Conservation (phyloP, 352 stramenopile genomes). For the Phytophthora sp. region DNA sequence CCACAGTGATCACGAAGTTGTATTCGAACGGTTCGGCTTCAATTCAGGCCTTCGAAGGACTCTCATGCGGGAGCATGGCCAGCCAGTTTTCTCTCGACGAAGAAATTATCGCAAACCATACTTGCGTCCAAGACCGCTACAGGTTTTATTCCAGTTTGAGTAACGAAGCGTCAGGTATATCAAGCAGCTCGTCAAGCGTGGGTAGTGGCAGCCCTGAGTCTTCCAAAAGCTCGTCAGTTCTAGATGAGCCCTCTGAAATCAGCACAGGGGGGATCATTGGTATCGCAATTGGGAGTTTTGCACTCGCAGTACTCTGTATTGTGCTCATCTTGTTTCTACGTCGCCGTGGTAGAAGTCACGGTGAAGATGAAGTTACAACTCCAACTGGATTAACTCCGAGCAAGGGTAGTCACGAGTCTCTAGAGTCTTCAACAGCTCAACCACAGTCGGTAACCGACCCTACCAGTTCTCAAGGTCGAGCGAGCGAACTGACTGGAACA, state of each 20-base stretch:
- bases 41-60: slow-evolving; percentile 13
- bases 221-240: background rate
- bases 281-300: background rate
- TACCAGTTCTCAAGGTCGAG: slow-evolving; percentile 4
- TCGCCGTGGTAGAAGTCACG: background rate
- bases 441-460: background rate
- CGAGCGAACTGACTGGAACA: slow-evolving; percentile 7
- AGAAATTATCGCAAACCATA: slow-evolving; percentile 15
- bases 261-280: slow-evolving; percentile 4
- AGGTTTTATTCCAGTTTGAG: slow-evolving; percentile 15
- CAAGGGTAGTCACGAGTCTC: slow-evolving; percentile 4
- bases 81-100: slow-evolving; percentile 5
- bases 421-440: slow-evolving; percentile 12
- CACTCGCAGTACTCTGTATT: background rate
- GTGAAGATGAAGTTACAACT: slow-evolving; percentile 4
- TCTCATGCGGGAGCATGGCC: slow-evolving; percentile 3
- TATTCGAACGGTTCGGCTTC: slow-evolving; percentile 22
- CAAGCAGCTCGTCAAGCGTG: background rate
- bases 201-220: background rate
- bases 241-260: background rate
- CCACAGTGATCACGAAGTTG: slow-evolving; percentile 22
- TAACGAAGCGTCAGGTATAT: slow-evolving; percentile 1
- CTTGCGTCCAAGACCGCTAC: slow-evolving; percentile 11
- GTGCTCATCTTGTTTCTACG: background rate
- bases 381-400: slow-evolving; percentile 1